Conservation (phyloP, 176 grass and related monocot species). For the Ananas comosus region DNA sequence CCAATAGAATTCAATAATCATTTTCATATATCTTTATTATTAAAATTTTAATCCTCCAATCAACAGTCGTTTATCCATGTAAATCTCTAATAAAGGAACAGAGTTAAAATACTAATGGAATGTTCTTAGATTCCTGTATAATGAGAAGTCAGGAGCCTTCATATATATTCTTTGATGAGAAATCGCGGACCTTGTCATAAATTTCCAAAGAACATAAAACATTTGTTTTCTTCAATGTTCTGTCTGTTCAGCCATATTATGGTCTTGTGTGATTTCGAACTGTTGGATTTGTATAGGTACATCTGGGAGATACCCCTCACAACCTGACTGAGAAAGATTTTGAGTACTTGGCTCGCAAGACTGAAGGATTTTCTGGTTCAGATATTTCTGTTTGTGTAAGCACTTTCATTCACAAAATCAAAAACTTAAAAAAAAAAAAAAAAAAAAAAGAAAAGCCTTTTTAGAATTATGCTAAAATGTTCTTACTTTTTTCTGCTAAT, state of each 20-base stretch:
- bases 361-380: slow-evolving; percentile 92
- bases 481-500: slow-evolving; percentile 12
- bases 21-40: not conserved
- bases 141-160: no score
- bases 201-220: no score
- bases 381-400: slow-evolving; percentile 94
- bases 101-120: no score
- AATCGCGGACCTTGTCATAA: not conserved
- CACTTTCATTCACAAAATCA: not conserved
- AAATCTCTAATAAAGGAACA: no score
- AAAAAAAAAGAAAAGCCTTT: no score
- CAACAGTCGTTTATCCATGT: no score
- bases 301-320: slow-evolving; percentile 92
- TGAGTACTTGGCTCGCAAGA: slow-evolving; percentile 60
- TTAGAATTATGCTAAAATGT: not conserved
- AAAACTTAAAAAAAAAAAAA: not conserved
- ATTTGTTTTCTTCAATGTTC: no score
- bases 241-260: not conserved
- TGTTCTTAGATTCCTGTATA: no score
- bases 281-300: slow-evolving; percentile 35
- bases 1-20: slow-evolving; percentile 4
- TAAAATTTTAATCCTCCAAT: slow-evolving; percentile 10
- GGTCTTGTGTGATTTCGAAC: no score
- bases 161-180: not conserved
- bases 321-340: slow-evolving; percentile 84